Conservation (phyloP, 768 basidiomycete genomes). For the Boletus sensibilis region DNA sequence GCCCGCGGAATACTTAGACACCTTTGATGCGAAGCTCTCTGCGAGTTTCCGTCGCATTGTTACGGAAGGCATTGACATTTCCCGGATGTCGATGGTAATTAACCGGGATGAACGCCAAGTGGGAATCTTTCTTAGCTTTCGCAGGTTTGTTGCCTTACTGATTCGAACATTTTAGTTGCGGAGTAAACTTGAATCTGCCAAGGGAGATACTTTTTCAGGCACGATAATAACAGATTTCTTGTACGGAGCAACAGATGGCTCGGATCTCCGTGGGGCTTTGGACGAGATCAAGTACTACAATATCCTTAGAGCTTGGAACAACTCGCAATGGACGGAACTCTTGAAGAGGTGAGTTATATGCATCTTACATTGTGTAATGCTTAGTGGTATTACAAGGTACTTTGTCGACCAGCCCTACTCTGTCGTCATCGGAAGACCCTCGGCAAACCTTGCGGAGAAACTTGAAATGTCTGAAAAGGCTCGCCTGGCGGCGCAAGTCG, state of each 20-base stretch:
- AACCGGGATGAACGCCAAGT: conserved; percentile 88
- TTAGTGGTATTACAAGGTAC: conserved; percentile 51
- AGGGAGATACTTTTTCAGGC: conserved; percentile 76
- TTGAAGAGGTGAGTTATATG: conserved; percentile 59
- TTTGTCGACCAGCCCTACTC: conserved; percentile 70
- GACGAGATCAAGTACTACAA: conserved; percentile 77
- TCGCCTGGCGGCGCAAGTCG: conserved; percentile 67
- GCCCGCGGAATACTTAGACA: conserved; percentile 74
- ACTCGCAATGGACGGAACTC: conserved; percentile 71
- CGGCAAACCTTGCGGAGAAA: conserved; percentile 74
- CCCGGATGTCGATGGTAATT: conserved; percentile 83
- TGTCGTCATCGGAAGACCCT: conserved; percentile 86
- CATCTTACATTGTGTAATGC: conserved; percentile 7
- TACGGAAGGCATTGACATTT: conserved; percentile 82
- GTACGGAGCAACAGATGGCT: conserved; percentile 82
- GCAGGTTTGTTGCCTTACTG: background rate
- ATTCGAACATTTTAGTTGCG: conserved; percentile 53
- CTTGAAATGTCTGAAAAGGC: conserved; percentile 80
- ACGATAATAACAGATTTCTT: conserved; percentile 81
- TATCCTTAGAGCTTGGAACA: conserved; percentile 67
- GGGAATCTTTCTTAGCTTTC: conserved; percentile 1
- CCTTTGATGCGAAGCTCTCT: conserved; percentile 66
- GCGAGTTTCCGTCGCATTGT: conserved; percentile 68
- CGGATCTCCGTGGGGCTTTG: conserved; percentile 68
- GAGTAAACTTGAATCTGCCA: conserved; percentile 78